These are phyloP conservation scores for Primulina huaijiensis DNA, from an alignment of 257 asterid genomes.

Conservation along the genomic window DNA sequence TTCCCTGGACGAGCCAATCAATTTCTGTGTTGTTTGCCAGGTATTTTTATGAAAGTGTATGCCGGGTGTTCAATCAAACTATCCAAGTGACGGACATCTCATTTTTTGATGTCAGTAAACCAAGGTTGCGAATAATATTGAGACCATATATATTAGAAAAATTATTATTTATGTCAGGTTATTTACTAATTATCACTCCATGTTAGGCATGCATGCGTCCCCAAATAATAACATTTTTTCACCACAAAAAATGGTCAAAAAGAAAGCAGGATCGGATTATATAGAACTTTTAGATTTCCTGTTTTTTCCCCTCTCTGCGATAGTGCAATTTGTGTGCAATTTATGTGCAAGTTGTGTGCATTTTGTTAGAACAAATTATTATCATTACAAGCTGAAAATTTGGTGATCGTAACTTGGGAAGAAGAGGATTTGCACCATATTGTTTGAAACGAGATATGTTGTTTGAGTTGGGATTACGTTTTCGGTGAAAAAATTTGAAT, in stretches of 20 bases:
- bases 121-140: neutral
- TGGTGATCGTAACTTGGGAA: too few species aligned
- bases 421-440: too few species aligned
- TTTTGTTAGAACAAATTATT: neutral
- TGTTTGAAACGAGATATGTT: neutral
- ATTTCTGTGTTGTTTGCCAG: conserved; percentile 82
- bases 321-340: too few species aligned
- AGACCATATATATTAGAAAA: neutral
- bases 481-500: neutral
- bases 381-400: neutral
- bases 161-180: neutral
- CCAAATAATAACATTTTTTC: neutral
- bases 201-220: neutral
- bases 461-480: neutral
- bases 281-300: neutral
- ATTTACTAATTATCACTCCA: neutral
- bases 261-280: neutral
- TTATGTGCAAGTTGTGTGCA: neutral
- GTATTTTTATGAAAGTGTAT: conserved; percentile 30
- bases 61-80: neutral
- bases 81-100: neutral
- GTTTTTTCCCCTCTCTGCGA: too few species aligned
- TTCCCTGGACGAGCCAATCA: conserved; percentile 36
- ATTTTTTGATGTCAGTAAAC: neutral
- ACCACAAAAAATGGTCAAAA: too few species aligned